Percentiles rank a stretch among this genome's conserved stretches.
Conservation (phyloP, 495 filamentous ascomycete species). For the Physcia stellaris region DNA sequence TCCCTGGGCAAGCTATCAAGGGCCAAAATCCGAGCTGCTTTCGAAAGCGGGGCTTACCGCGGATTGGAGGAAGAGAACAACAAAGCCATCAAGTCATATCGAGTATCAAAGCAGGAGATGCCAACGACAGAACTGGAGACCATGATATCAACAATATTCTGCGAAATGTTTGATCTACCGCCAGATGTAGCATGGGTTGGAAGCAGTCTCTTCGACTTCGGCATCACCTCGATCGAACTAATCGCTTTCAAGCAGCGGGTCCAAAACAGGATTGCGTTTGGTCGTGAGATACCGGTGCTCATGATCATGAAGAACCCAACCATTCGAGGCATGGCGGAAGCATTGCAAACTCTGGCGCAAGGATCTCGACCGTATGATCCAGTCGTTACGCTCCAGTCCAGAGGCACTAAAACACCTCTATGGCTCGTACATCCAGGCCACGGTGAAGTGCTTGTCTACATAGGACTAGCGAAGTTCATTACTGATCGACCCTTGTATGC, state of each 20-base stretch:
- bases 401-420: conserved; percentile 33
- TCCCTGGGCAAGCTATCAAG: conserved; percentile 37
- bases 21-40: conserved; percentile 21
- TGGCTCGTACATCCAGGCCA: conserved; percentile 45
- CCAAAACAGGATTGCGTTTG: conserved; percentile 4
- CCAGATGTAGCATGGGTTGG: conserved; percentile 17
- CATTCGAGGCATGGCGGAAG: conserved; percentile 19
- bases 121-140: conserved; percentile 7
- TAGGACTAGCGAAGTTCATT: conserved; percentile 31
- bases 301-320: conserved; percentile 29
- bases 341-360: conserved; percentile 5
- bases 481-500: conserved; percentile 39
- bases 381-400: conserved; percentile 27
- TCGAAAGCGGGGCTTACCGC: conserved; percentile 22
- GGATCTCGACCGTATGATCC: conserved; percentile 29
- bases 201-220: conserved; percentile 25
- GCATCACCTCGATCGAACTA: conserved; percentile 32
- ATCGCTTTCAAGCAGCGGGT: conserved; percentile 21
- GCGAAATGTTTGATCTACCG: conserved; percentile 11
- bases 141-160: conserved; percentile 9
- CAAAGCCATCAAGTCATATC: neutral
- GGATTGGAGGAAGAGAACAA: conserved; percentile 1
- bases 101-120: neutral
- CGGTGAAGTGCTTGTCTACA: conserved; percentile 43
- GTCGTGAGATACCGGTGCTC: conserved; percentile 23